These are phyloP conservation scores for Aspergillus arachidicola DNA, from an alignment of 2,329 filamentous ascomycete genomes.

Conservation along the genomic window DNA sequence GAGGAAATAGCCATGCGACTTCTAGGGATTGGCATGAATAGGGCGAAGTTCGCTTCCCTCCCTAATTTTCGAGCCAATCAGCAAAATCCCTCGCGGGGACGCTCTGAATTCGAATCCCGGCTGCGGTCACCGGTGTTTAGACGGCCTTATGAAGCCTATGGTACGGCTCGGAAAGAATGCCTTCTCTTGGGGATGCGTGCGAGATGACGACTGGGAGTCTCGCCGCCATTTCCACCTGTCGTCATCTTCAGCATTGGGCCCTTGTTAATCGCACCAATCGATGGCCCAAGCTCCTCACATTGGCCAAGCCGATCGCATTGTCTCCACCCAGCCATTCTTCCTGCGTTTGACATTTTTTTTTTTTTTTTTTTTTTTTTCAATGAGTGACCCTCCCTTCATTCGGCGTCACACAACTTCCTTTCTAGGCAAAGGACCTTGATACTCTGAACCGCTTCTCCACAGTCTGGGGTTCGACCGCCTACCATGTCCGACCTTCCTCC, in stretches of 20 bases:
- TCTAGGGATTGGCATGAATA: constrained; percentile 29
- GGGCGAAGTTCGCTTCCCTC: constrained; percentile 19
- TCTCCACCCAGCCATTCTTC: constrained; percentile 13
- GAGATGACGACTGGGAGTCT: constrained; percentile 1
- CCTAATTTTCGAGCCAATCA: constrained; percentile 31
- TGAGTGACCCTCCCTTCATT: constrained; percentile 12
- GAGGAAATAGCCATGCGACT: constrained; percentile 25
- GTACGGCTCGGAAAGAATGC: constrained; percentile 2
- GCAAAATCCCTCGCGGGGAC: constrained; percentile 28
- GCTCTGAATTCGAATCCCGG: constrained; percentile 29
- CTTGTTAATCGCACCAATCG: constrained; percentile 22
- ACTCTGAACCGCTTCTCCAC: constrained; percentile 22
- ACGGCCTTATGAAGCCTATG: constrained; percentile 8
- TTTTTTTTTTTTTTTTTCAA: neutral
- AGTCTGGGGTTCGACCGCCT: constrained; percentile 16
- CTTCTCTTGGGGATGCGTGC: neutral
- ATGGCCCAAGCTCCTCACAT: constrained; percentile 36
- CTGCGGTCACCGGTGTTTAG: constrained; percentile 24
- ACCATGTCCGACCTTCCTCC: neutral
- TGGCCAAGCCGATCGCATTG: constrained; percentile 34
- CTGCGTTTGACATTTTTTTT: constrained; percentile 16
- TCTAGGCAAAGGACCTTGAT: neutral
- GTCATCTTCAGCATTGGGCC: constrained; percentile 23
- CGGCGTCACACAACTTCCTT: constrained; percentile 5
- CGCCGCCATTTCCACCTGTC: constrained; percentile 14